These are phyloP conservation scores for Lactifluus piperatus DNA, from an alignment of 768 basidiomycete species.

Conservation along the genomic window DNA sequence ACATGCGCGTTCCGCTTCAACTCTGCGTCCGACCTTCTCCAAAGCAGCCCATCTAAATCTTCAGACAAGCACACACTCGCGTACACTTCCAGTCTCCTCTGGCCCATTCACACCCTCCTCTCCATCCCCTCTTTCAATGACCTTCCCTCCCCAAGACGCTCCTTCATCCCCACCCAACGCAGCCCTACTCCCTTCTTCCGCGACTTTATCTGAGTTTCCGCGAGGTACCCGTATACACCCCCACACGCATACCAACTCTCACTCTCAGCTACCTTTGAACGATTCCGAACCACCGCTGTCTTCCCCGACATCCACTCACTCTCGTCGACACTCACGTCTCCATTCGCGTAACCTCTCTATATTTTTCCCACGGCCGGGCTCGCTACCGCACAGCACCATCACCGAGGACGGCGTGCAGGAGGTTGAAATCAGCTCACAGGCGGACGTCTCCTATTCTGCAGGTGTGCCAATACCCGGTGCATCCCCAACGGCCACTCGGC, in stretches of 20 bases:
- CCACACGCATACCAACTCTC: slow-evolving; percentile 9
- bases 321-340: slow-evolving; percentile 53
- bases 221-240: not conserved
- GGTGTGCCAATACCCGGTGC: slow-evolving; percentile 30
- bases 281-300: slow-evolving; percentile 14
- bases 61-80: slow-evolving; percentile 28
- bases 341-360: slow-evolving; percentile 90
- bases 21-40: slow-evolving; percentile 27
- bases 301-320: slow-evolving; percentile 25
- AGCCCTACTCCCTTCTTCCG: not conserved
- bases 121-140: slow-evolving; percentile 43
- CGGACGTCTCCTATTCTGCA: not conserved
- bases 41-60: slow-evolving; percentile 20
- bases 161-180: slow-evolving; percentile 15
- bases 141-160: slow-evolving; percentile 28
- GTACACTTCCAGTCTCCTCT: slow-evolving; percentile 41
- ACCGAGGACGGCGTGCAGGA: slow-evolving; percentile 60
- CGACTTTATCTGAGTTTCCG: slow-evolving; percentile 3
- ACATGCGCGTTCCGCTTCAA: slow-evolving; percentile 18
- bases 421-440: slow-evolving; percentile 32
- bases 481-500: slow-evolving; percentile 32
- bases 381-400: slow-evolving; percentile 49
- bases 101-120: slow-evolving; percentile 39
- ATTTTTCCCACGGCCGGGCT: slow-evolving; percentile 80
- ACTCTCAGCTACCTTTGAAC: slow-evolving; percentile 10